phyloP scores from a whole-genome alignment of 2,329 filamentous ascomycete genomes.

The Aspergillus thermomutatus region DNA sequence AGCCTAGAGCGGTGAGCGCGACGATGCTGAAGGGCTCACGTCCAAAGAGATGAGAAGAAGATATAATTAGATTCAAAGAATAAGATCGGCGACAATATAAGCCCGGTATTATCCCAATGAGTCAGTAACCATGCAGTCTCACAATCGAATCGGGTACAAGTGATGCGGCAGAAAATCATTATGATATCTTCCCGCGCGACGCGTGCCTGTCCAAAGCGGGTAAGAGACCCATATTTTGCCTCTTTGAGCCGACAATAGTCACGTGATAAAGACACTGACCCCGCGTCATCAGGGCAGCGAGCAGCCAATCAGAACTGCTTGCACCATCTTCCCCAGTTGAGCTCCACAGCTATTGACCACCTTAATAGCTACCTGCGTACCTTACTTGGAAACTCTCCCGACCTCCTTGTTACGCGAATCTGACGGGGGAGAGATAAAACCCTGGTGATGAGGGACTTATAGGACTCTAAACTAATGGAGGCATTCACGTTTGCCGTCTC shows the following conservation, averaged over 20 bases:
- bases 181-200: not conserved
- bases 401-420: not conserved
- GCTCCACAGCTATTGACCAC: not conserved
- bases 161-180: not conserved
- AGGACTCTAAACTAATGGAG: conserved; percentile 61
- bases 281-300: conserved; percentile 8
- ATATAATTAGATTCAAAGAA: not conserved
- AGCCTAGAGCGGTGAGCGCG: not conserved
- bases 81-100: not conserved
- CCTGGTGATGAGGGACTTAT: not conserved
- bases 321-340: conserved; percentile 3
- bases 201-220: not conserved
- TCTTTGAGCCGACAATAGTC: not conserved
- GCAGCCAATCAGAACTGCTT: conserved; percentile 10
- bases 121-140: not conserved
- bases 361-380: not conserved
- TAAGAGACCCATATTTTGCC: not conserved
- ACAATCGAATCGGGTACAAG: not conserved
- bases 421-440: not conserved
- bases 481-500: conserved; percentile 94
- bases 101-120: not conserved
- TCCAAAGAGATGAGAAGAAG: not conserved
- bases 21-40: not conserved
- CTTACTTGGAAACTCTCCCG: not conserved
- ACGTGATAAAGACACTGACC: conserved; percentile 9